Conservation (phyloP, 345 rosid genomes). For the Erysimum cheiranthoides region DNA sequence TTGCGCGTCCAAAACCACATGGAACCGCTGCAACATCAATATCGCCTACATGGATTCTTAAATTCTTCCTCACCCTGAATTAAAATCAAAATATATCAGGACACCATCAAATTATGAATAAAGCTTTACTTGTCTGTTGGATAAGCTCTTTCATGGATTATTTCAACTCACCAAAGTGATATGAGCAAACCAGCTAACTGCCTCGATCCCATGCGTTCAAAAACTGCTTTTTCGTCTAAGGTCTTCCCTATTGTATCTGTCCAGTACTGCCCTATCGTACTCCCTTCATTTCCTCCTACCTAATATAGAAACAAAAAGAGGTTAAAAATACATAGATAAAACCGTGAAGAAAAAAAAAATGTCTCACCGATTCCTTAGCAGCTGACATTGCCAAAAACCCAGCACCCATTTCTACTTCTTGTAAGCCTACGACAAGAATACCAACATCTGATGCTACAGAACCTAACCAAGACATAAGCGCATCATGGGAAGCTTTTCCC, state of each 20-base stretch:
- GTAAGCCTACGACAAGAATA: constrained; percentile 89
- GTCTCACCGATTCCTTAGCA: constrained; percentile 97
- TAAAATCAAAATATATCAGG: constrained; percentile 18
- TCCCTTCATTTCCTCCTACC: constrained; percentile 99
- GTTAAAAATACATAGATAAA: constrained; percentile 14
- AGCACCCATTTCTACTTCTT: constrained; percentile 99
- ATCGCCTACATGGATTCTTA: constrained; percentile 92
- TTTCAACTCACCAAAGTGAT: constrained; percentile 78
- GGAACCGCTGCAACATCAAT: constrained; percentile 98
- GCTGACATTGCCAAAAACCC: constrained; percentile 99
- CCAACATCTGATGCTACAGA: constrained; percentile 89
- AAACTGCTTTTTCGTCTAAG: constrained; percentile 76
- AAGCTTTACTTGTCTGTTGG: neutral
- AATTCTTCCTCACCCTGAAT: constrained; percentile 87
- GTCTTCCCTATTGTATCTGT: constrained; percentile 87
- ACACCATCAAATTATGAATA: neutral
- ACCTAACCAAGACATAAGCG: constrained; percentile 89
- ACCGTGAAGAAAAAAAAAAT: neutral
- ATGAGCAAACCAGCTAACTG: constrained; percentile 95
- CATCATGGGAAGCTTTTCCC: constrained; percentile 86
- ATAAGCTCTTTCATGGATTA: neutral
- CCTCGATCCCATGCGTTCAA: constrained; percentile 99
- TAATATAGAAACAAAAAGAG: constrained; percentile 49
- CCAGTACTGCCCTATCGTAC: constrained; percentile 96
- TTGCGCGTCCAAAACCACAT: constrained; percentile 98